phyloP scores from a whole-genome alignment of 257 asterid genomes.

The Asclepias syriaca region DNA sequence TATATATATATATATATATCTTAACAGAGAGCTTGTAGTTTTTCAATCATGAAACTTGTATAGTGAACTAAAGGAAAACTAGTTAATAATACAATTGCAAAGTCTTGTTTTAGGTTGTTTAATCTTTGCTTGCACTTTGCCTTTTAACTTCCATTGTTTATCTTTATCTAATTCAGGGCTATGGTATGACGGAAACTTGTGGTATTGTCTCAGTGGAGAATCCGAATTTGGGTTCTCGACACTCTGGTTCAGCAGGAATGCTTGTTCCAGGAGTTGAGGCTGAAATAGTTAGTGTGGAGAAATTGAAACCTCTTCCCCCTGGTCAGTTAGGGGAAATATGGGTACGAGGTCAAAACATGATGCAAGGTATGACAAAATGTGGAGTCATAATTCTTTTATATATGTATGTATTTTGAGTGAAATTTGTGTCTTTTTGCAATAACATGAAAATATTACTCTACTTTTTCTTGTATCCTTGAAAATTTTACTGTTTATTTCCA shows the following conservation, averaged over 20 bases:
- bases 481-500: constrained; percentile 18
- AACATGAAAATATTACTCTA: neutral
- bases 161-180: constrained; percentile 50
- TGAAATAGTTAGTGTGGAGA: constrained; percentile 67
- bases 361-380: constrained; percentile 50
- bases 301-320: constrained; percentile 68
- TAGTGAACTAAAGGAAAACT: neutral
- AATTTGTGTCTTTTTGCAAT: neutral
- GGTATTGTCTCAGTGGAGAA: constrained; percentile 10
- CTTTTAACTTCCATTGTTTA: neutral
- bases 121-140: neutral
- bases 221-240: neutral
- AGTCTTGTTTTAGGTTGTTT: neutral
- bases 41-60: neutral
- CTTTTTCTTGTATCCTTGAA: neutral
- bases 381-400: neutral
- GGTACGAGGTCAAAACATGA: constrained; percentile 90
- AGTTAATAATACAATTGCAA: neutral
- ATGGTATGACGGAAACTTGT: constrained; percentile 92
- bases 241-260: constrained; percentile 65
- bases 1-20: neutral
- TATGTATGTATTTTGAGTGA: neutral
- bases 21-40: no score
- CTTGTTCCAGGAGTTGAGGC: constrained; percentile 73
- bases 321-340: constrained; percentile 84